Base-by-base conservation (phyloP, 1,139 yeast genomes). In the Candida gigantensis region DNA sequence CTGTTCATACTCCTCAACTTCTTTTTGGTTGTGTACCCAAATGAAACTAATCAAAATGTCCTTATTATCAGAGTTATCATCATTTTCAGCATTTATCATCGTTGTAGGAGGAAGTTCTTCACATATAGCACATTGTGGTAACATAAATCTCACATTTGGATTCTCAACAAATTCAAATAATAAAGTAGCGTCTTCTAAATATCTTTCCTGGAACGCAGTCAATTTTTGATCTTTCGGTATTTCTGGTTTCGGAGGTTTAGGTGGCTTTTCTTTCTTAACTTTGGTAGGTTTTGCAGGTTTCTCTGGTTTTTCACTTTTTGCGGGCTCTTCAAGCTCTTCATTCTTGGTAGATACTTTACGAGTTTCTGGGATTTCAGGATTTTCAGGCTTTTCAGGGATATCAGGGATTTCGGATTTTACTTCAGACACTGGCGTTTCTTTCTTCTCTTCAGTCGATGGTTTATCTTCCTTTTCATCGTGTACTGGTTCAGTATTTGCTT, bases 131-230 rank as follows among this genome's bases (percentile, higher is more conserved):
- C 84, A 78, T 45, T 81, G 81, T 0, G 97, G 97, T 2, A 90
- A 53, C 42, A 75, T 62, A 51, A 77, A 90, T 39, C 97, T 72
- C 7, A 83, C 83, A 36, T 83, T 75, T 0, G 94, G 77, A 55
- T 82, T 83, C 50, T 92, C 97, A 26, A 74, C 74, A 60, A 81
- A 90, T 58, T 92, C 98, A 59, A 92, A 82, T 10, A 89, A 80
- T 32, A 92, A 58, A 34, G 87, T 84, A 0, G 95, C 89, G 51
- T 79, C 77, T 28, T 74, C 60, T 26, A 77, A 63, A 51, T 84
- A 84, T 52, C 78, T 72, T 47, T 82, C 90, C 52, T 84, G 95
- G 49, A 84, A 84, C 0, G 89, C 83, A 0, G 92, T 84, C 36
- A 84, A 59, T 48, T 77, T 79, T 34, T 71, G 78, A 40, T 74